A percentile compares a stretch with the other conserved stretches of the same genome.
phyloP scores from a whole-genome alignment of 169 alveolate genomes.

The Cryptosporidium muris region DNA sequence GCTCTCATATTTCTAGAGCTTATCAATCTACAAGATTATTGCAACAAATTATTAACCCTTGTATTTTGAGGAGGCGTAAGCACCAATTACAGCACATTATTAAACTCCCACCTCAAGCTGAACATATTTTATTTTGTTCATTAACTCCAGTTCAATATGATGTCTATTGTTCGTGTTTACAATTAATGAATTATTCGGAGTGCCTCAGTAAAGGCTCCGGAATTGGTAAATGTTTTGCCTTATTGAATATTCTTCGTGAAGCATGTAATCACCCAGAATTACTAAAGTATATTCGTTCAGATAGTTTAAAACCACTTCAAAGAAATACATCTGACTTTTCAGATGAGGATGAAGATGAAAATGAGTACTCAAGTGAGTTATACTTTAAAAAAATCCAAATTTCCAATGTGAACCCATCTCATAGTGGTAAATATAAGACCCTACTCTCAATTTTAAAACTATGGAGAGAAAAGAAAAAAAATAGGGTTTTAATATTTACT shows the following conservation, averaged over 20 bases:
- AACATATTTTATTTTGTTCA: slow-evolving; percentile 76
- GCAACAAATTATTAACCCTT: slow-evolving; percentile 38
- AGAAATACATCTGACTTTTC: not conserved
- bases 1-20: slow-evolving; percentile 48
- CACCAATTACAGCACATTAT: slow-evolving; percentile 41
- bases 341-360: slow-evolving; percentile 47
- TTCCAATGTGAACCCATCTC: not conserved
- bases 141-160: slow-evolving; percentile 77
- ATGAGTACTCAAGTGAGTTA: not conserved
- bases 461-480: slow-evolving; percentile 47
- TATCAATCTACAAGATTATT: slow-evolving; percentile 39
- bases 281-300: slow-evolving; percentile 50
- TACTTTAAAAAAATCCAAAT: not conserved
- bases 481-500: slow-evolving; percentile 52
- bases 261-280: slow-evolving; percentile 82
- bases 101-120: slow-evolving; percentile 77
- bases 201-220: slow-evolving; percentile 21
- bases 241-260: slow-evolving; percentile 74
- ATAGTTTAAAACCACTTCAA: not conserved
- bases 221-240: slow-evolving; percentile 50
- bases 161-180: slow-evolving; percentile 71
- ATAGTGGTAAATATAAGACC: slow-evolving; percentile 65
- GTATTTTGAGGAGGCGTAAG: slow-evolving; percentile 63
- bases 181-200: not conserved
- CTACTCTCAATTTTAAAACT: slow-evolving; percentile 37